Percentiles rank a stretch among this genome's conserved stretches.
These are phyloP conservation scores for Fusarium tanahbumbuense DNA, from an alignment of 2,329 filamentous ascomycete genomes.

Conservation along the genomic window DNA sequence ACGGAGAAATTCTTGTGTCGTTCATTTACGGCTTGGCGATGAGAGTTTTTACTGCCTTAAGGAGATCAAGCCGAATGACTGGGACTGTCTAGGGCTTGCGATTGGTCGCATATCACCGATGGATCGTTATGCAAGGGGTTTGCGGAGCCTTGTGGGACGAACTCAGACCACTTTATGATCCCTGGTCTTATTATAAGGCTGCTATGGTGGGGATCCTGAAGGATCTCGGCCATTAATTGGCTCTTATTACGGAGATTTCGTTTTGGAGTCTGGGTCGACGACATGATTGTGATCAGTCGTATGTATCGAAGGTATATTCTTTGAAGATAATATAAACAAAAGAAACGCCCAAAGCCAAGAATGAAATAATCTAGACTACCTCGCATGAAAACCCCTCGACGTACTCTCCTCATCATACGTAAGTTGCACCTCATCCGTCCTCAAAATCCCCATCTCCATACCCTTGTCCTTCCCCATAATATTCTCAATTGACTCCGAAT, in stretches of 20 bases:
- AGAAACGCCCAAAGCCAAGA: not conserved
- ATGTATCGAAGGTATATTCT: not conserved
- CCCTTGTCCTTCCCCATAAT: slow-evolving; percentile 12
- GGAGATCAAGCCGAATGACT: not conserved
- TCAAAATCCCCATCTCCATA: slow-evolving; percentile 19
- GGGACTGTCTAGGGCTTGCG: not conserved
- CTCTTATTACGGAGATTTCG: not conserved
- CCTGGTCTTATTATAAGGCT: not conserved
- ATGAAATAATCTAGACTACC: not conserved
- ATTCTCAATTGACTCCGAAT: slow-evolving; percentile 23
- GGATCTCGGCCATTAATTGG: not conserved
- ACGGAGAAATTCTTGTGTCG: not conserved
- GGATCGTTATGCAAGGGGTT: not conserved
- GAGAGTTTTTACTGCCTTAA: not conserved
- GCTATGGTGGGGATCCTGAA: too few relatives aligned
- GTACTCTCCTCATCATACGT: slow-evolving; percentile 1
- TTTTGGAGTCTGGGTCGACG: not conserved
- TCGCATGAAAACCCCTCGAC: not conserved
- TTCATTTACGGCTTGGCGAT: not conserved
- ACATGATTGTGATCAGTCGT: not conserved
- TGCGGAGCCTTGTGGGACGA: not conserved
- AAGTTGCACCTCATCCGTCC: slow-evolving; percentile 21
- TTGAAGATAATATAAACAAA: not conserved
- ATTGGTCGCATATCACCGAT: not conserved
- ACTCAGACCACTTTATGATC: not conserved